Base-by-base conservation (phyloP, 2,329 filamentous ascomycete species). In the Monilinia fructigena region DNA sequence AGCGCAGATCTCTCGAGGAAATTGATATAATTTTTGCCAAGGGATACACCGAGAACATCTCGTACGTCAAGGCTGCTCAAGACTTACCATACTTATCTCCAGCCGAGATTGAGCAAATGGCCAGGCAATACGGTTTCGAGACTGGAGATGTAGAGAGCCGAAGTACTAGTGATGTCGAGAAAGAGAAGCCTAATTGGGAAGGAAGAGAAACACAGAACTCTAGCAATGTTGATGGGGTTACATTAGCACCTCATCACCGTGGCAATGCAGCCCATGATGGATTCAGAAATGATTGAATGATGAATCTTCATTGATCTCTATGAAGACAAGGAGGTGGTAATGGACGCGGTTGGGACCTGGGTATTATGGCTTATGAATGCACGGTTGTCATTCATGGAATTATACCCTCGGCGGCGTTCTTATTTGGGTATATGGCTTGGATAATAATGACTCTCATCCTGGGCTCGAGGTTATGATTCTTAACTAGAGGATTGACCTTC, bases 11-110 rank as follows among this genome's bases (percentile, higher is more conserved):
- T 18, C 80, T 90, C 42, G 88, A 91, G 76, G 88, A 91, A 75
- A 86, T 91, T 77, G 88, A 91, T 72, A 81, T 85, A 66, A 87
- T 91, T 70, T 89, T 89, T 79, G 76, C 82, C 74, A 87, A 87
- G 78, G 85, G 84, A 14, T 80, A 80, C 70, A 75, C 80, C 40
- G 86, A 88, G 76, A 83, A 85, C 2, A 87, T 84, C 6, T 84
- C 81, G 5, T 87, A 87, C 68, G 85, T 88, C 64, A 79, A 79
- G 69, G 86, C 85, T 6, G 82, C 84, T 42, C 79, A 83, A 70
- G 80, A 87, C 59, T 75, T 89, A 66, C 86, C 86, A 0, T 79
- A 81, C 68, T 77, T 88, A 16, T 75, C 79, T 4, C 79, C 80
- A 12, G 78, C 80, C 54, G 81, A 86, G 70, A 80, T 87, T 40